Percentiles rank a stretch among this genome's conserved stretches.
phyloP scores from a whole-genome alignment of 148 eudicot genomes.

The Diospyros kaki region DNA sequence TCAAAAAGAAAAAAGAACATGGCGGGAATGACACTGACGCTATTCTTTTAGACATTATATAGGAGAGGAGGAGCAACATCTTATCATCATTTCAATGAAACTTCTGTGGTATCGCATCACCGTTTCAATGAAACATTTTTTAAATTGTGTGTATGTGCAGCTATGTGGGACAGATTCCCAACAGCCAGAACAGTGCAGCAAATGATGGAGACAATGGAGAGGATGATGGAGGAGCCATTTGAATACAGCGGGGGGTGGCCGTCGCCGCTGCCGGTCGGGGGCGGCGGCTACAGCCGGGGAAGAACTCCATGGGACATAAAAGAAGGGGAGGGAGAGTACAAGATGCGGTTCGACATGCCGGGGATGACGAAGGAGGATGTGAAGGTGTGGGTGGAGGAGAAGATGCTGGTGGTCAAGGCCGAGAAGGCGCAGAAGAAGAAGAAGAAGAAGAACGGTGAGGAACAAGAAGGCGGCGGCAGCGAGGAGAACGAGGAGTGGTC shows the following conservation, averaged over 20 bases:
- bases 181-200: conserved; percentile 70
- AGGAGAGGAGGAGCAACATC: too few species aligned
- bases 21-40: too few species aligned
- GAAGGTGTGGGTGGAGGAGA: conserved; percentile 68
- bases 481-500: conserved; percentile 46
- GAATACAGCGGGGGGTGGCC: conserved; percentile 26
- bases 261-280: conserved; percentile 15
- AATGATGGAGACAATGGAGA: conserved; percentile 87
- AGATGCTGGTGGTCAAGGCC: conserved; percentile 68
- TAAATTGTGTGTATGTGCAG: conserved; percentile 21
- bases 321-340: conserved; percentile 45
- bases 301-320: conserved; percentile 83
- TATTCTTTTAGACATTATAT: too few species aligned
- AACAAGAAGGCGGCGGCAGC: conserved; percentile 4
- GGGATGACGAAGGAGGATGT: conserved; percentile 74
- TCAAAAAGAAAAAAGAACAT: too few species aligned
- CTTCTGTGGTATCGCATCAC: too few species aligned
- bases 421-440: conserved; percentile 37
- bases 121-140: too few species aligned
- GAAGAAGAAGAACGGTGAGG: conserved; percentile 4
- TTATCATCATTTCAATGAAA: too few species aligned
- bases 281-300: conserved; percentile 39
- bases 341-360: conserved; percentile 78
- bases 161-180: conserved; percentile 69
- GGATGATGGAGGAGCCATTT: conserved; percentile 53